Percentiles rank a stretch among this genome's conserved stretches.
Conservation (phyloP, 2,329 filamentous ascomycete genomes). For the Aspergillus sp. region DNA sequence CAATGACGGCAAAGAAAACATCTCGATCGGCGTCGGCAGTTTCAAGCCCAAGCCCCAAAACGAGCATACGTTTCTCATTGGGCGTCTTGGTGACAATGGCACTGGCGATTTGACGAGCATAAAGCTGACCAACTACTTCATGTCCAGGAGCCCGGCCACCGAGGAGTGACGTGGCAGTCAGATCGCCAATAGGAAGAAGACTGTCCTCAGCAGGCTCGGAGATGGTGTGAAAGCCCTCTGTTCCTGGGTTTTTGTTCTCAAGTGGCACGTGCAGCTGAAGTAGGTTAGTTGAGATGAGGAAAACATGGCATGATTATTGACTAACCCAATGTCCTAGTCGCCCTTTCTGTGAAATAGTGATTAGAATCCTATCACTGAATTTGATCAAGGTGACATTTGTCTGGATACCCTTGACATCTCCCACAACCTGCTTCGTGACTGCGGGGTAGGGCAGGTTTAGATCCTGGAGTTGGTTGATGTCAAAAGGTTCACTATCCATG, state of each 20-base stretch:
- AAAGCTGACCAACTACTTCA: constrained; percentile 82
- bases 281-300: constrained; percentile 13
- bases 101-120: constrained; percentile 86
- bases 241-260: constrained; percentile 38
- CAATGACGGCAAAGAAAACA: constrained; percentile 46
- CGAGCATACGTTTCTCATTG: constrained; percentile 59
- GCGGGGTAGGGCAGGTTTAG: constrained; percentile 66
- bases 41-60: constrained; percentile 61
- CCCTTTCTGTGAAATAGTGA: constrained; percentile 85
- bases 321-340: constrained; percentile 87
- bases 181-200: constrained; percentile 73
- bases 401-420: constrained; percentile 64
- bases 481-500: constrained; percentile 29
- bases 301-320: constrained; percentile 9
- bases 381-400: constrained; percentile 73
- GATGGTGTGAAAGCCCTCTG: constrained; percentile 42
- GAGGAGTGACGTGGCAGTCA: constrained; percentile 84
- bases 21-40: constrained; percentile 46
- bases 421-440: constrained; percentile 59
- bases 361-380: constrained; percentile 87
- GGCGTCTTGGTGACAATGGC: constrained; percentile 72
- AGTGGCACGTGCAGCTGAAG: constrained; percentile 36
- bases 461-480: constrained; percentile 43
- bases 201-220: constrained; percentile 51
- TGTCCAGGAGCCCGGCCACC: constrained; percentile 78